Conservation (phyloP, 768 basidiomycete genomes). For the Tylopilus sp. region DNA sequence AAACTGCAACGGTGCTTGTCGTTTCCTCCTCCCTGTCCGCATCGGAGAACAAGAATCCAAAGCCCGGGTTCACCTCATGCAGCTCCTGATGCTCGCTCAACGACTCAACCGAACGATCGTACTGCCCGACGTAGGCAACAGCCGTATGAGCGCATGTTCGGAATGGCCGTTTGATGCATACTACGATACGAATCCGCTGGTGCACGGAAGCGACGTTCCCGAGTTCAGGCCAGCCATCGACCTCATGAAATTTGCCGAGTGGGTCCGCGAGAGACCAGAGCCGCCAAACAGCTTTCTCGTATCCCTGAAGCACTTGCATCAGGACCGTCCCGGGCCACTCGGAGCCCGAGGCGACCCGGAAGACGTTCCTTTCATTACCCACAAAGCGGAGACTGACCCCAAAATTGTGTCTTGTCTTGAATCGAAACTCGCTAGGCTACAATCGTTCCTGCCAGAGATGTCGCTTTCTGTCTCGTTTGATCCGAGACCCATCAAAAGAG, state of each 20-base stretch:
- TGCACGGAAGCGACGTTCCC: not conserved
- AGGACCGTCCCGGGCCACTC: not conserved
- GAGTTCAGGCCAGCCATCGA: constrained; percentile 25
- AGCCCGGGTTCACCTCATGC: constrained; percentile 51
- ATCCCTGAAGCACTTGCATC: constrained; percentile 28
- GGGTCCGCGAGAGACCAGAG: constrained; percentile 31
- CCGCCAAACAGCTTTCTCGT: constrained; percentile 36
- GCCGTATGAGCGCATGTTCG: constrained; percentile 51
- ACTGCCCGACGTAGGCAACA: constrained; percentile 57
- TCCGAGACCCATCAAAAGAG: not conserved
- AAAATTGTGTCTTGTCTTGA: constrained; percentile 22
- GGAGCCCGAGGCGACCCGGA: not conserved
- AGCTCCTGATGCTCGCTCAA: constrained; percentile 47
- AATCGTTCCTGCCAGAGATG: constrained; percentile 2
- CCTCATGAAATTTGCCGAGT: constrained; percentile 37
- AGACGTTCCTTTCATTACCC: constrained; percentile 1
- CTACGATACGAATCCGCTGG: constrained; percentile 38
- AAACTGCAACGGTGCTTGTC: constrained; percentile 32
- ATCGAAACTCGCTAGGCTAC: constrained; percentile 14
- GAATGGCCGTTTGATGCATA: constrained; percentile 47
- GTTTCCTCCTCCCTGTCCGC: constrained; percentile 47
- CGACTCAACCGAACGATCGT: constrained; percentile 54
- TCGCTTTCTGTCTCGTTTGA: constrained; percentile 13
- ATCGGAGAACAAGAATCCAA: constrained; percentile 60
- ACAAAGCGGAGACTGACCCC: constrained; percentile 5